Evolutionary conservation across 1,139 yeast species (phyloP), one percentile per base, ranked within the genome.

Genomic region (Ogataea hybrid): DNA sequence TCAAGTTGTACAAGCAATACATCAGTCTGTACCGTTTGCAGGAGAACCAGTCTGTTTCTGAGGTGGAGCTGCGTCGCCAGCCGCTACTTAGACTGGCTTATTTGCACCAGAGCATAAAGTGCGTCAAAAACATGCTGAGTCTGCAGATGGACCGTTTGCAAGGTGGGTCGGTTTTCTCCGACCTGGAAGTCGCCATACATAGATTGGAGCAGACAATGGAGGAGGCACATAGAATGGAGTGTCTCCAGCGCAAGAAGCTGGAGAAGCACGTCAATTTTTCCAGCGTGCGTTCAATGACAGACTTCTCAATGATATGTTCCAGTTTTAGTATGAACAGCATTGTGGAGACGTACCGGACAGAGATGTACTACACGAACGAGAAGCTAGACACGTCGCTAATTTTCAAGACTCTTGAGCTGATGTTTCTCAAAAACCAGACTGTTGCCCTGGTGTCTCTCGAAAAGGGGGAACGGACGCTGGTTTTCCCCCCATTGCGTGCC

Each of bases 11-110:
- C 41, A 14, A 28, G 2, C 30, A 43, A 16, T 73, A 71, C 46
- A 50, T 67, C 29, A 43, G 51, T 10, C 44, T 51, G 14, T 72
- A 68, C 53, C 50, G 44, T 21, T 52, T 62, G 28, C 60, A 59
- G 32, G 45, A 58, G 1, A 62, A 61, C 25, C 70, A 68, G 29
- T 43, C 68, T 2, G 62, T 64, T 6, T 56, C 64, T 4, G 67
- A 65, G 43, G 52, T 63, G 12, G 58, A 58, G 28, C 51, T 70
- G 20, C 62, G 64, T 40, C 64, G 70, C 44, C 60, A 67, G 12
- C 78, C 78, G 4, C 47, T 73, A 27, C 57, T 65, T 10, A 62
- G 73, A 42, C 51, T 72, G 12, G 52, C 64, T 10, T 61, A 63
- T 30, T 44, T 70, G 21, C 52, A 59, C 18, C 64, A 62, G 39